phyloP scores from a whole-genome alignment of 352 stramenopile species.

The Globisporangium nagaii region DNA sequence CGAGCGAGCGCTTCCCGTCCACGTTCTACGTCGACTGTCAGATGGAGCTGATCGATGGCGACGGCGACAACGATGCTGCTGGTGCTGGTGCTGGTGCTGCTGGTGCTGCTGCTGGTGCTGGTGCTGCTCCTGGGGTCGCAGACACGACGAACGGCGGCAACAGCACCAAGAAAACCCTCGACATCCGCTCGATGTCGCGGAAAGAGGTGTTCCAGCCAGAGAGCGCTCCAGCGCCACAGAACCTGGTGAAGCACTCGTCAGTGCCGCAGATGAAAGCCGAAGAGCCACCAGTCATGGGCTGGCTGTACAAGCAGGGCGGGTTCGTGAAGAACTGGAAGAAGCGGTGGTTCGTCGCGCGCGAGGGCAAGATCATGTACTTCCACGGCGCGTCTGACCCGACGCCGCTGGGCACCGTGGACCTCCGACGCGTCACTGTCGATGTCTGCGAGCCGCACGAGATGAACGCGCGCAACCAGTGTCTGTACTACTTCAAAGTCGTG shows the following conservation, averaged over 20 bases:
- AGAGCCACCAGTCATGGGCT: slow-evolving; percentile 51
- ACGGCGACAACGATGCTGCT: not conserved
- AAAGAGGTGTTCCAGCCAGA: slow-evolving; percentile 1
- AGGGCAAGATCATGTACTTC: slow-evolving; percentile 81
- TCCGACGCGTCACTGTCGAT: slow-evolving; percentile 52
- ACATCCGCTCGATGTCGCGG: not conserved
- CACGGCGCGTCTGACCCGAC: slow-evolving; percentile 54
- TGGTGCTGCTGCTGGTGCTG: too few relatives aligned
- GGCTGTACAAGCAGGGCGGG: slow-evolving; percentile 70
- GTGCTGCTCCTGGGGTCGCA: too few relatives aligned
- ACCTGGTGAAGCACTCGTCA: slow-evolving; percentile 13
- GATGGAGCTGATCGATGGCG: slow-evolving; percentile 27
- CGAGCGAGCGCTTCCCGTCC: slow-evolving; percentile 44
- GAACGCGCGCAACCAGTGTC: slow-evolving; percentile 48
- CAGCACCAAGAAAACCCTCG: not conserved
- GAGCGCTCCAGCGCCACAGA: slow-evolving; percentile 3
- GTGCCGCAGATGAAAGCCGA: slow-evolving; percentile 15
- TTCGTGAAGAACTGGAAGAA: slow-evolving; percentile 87
- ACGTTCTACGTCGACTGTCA: slow-evolving; percentile 55
- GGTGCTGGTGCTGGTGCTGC: too few relatives aligned
- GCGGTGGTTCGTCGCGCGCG: slow-evolving; percentile 75
- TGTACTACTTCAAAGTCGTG: slow-evolving; percentile 71
- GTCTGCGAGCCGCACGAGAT: slow-evolving; percentile 51
- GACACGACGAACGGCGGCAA: not conserved
- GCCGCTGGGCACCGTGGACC: slow-evolving; percentile 58